Evolutionary conservation across 75 land plant species (phyloP).

Genomic region (Cunninghamia lanceolata): DNA sequence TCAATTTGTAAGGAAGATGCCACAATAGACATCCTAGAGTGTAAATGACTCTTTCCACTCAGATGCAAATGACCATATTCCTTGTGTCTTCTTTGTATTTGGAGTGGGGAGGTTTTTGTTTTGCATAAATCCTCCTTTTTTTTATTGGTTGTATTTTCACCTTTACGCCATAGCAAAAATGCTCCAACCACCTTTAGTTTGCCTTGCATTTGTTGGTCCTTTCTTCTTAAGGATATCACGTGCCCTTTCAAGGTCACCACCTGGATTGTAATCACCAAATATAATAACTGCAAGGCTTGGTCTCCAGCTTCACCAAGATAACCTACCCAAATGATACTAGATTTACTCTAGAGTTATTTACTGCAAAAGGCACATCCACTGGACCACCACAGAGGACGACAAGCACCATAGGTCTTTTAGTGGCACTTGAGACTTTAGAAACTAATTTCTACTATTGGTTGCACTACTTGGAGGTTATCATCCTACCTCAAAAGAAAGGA

Average conservation of each 20-base stretch:
- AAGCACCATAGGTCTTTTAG: slow-evolving; percentile 68
- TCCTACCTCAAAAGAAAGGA: too few relatives aligned
- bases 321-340: slow-evolving; percentile 90
- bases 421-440: slow-evolving; percentile 34
- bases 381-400: slow-evolving; percentile 91
- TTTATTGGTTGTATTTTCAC: neutral
- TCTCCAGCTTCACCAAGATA: slow-evolving; percentile 96
- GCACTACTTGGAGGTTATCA: too few relatives aligned
- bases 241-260: too few relatives aligned
- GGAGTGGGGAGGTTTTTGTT: neutral
- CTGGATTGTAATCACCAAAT: slow-evolving; percentile 91
- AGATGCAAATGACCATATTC: neutral
- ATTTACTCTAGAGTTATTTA: slow-evolving; percentile 38
- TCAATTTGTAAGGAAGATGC: slow-evolving; percentile 10
- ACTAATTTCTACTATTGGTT: slow-evolving; percentile 66
- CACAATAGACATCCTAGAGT: slow-evolving; percentile 3
- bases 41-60: neutral
- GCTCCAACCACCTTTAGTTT: slow-evolving; percentile 10
- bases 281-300: slow-evolving; percentile 62
- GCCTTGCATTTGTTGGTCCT: too few relatives aligned
- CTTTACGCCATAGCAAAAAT: neutral
- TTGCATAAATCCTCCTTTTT: neutral
- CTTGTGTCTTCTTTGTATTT: neutral
- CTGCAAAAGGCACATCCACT: slow-evolving; percentile 80
- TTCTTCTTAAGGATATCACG: too few relatives aligned